A percentile compares a stretch with the other conserved stretches of the same genome.
Evolutionary conservation across 208 protist species (phyloP).

Genomic region (Naegleria lovaniensis): DNA sequence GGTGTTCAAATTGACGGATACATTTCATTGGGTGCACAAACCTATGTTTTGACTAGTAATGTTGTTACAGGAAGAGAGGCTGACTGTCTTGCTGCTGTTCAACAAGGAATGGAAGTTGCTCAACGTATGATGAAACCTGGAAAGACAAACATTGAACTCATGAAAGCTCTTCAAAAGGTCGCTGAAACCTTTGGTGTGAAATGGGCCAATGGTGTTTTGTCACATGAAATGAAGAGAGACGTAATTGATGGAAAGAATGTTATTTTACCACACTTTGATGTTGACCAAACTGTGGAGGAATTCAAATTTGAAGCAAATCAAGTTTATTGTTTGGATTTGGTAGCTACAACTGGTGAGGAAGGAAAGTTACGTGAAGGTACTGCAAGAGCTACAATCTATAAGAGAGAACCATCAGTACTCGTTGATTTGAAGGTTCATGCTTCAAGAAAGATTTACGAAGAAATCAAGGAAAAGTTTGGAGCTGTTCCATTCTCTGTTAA

Average conservation of each 20-base stretch:
- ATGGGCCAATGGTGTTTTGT: conserved; percentile 91
- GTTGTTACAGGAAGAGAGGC: conserved; percentile 72
- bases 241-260: conserved; percentile 94
- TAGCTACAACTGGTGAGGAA: conserved; percentile 59
- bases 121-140: conserved; percentile 75
- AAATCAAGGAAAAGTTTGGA: conserved; percentile 84
- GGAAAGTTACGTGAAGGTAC: conserved; percentile 34
- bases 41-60: conserved; percentile 78
- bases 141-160: conserved; percentile 76
- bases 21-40: conserved; percentile 89
- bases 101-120: conserved; percentile 84
- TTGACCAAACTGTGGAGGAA: conserved; percentile 86
- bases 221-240: conserved; percentile 94
- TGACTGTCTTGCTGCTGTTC: conserved; percentile 86
- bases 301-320: conserved; percentile 52
- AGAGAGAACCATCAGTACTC: conserved; percentile 81
- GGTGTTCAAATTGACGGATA: conserved; percentile 97
- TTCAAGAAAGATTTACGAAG: conserved; percentile 81
- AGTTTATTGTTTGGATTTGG: conserved; percentile 45
- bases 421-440: conserved; percentile 96
- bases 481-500: conserved; percentile 91
- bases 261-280: conserved; percentile 74
- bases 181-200: conserved; percentile 82
- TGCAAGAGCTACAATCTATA: conserved; percentile 84
- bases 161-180: conserved; percentile 87